Evolutionary conservation across 2,329 filamentous ascomycete genomes (phyloP).

Genomic region (Beauveria medogensis): DNA sequence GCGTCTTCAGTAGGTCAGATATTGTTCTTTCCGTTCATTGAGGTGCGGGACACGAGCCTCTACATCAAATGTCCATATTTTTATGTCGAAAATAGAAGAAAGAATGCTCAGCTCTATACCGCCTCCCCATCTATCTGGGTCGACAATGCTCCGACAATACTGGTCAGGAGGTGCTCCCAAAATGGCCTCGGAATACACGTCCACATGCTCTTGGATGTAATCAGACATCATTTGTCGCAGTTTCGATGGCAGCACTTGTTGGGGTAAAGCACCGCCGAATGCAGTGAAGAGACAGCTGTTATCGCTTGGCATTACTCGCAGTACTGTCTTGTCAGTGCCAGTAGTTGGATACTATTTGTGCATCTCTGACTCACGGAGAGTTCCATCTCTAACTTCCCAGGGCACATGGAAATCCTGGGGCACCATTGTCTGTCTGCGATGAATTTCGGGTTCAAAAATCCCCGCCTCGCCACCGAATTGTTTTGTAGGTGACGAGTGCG

Average conservation of each 20-base stretch:
- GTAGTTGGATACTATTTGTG: not conserved
- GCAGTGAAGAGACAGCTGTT: slow-evolving; percentile 93
- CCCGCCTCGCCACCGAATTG: not conserved
- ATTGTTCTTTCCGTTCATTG: not conserved
- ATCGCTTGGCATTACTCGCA: slow-evolving; percentile 94
- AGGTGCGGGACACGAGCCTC: slow-evolving; percentile 29
- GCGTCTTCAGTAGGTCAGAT: slow-evolving; percentile 18
- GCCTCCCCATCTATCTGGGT: slow-evolving; percentile 79
- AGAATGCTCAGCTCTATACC: slow-evolving; percentile 84
- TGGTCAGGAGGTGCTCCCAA: slow-evolving; percentile 63
- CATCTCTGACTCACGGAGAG: slow-evolving; percentile 32
- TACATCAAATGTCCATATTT: slow-evolving; percentile 81
- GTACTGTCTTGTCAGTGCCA: slow-evolving; percentile 39
- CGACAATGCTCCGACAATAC: slow-evolving; percentile 77
- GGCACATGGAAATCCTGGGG: slow-evolving; percentile 30
- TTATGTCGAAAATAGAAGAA: slow-evolving; percentile 74
- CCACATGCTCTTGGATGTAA: slow-evolving; percentile 65
- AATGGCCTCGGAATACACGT: slow-evolving; percentile 67
- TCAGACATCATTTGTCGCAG: slow-evolving; percentile 72
- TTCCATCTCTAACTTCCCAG: slow-evolving; percentile 43
- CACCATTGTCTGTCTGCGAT: not conserved
- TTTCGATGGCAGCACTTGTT: slow-evolving; percentile 38
- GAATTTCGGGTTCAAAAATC: slow-evolving; percentile 4
- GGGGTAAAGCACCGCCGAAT: slow-evolving; percentile 70
- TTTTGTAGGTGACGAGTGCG: slow-evolving; percentile 13